Conservation (phyloP, 2,329 filamentous ascomycete species). For the Aspergillus phoenicis region DNA sequence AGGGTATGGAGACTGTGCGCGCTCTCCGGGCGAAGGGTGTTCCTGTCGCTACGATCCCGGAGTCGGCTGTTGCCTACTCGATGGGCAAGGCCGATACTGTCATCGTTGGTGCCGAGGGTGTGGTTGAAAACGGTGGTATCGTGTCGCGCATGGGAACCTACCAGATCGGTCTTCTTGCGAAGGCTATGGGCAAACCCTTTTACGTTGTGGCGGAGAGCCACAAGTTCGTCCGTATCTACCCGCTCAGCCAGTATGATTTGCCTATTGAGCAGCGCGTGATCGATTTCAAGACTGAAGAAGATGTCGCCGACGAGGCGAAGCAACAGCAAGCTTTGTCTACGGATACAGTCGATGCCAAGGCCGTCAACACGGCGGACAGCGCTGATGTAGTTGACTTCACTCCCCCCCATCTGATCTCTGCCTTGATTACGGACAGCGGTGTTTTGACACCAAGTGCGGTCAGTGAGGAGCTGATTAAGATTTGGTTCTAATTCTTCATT, state of each 20-base stretch:
- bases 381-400: slow-evolving; percentile 52
- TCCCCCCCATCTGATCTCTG: slow-evolving; percentile 64
- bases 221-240: slow-evolving; percentile 90
- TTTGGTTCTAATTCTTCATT: slow-evolving; percentile 33
- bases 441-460: slow-evolving; percentile 66
- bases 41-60: slow-evolving; percentile 78
- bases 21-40: slow-evolving; percentile 73
- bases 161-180: slow-evolving; percentile 81
- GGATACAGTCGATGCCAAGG: slow-evolving; percentile 20
- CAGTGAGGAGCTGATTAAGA: slow-evolving; percentile 68
- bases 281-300: slow-evolving; percentile 66
- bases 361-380: slow-evolving; percentile 28
- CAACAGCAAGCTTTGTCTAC: slow-evolving; percentile 39
- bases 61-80: slow-evolving; percentile 76
- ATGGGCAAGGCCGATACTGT: slow-evolving; percentile 72
- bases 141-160: slow-evolving; percentile 85
- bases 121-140: slow-evolving; percentile 91
- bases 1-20: slow-evolving; percentile 71
- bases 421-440: slow-evolving; percentile 66
- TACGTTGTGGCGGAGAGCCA: slow-evolving; percentile 94
- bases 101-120: slow-evolving; percentile 73
- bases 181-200: slow-evolving; percentile 72
- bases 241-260: slow-evolving; percentile 77
- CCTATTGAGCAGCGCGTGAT: slow-evolving; percentile 78
- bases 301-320: slow-evolving; percentile 49